Conservation (phyloP, 768 basidiomycete genomes). For the Punctularia strigosozonata region DNA sequence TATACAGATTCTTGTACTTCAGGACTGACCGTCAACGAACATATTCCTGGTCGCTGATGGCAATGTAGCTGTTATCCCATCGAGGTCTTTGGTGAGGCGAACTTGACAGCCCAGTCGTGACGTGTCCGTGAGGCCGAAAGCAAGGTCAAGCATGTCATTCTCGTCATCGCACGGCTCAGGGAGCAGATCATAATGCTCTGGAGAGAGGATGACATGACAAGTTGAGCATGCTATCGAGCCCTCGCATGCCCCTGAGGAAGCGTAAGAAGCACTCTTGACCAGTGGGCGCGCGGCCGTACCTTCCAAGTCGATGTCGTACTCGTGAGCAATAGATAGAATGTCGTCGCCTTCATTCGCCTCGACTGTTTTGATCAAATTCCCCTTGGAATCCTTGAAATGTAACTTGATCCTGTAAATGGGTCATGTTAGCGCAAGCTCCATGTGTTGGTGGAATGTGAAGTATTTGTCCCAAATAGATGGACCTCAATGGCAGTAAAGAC, state of each 20-base stretch:
- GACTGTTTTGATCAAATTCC: slow-evolving; percentile 70
- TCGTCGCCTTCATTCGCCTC: slow-evolving; percentile 95
- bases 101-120: slow-evolving; percentile 75
- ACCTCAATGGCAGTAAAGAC: not conserved
- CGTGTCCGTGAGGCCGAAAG: slow-evolving; percentile 93
- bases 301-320: slow-evolving; percentile 93
- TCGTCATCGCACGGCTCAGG: slow-evolving; percentile 96
- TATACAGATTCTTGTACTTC: too few species aligned
- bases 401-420: slow-evolving; percentile 58
- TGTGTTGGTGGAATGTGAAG: not conserved
- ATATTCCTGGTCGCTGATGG: slow-evolving; percentile 93
- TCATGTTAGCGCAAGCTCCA: slow-evolving; percentile 4
- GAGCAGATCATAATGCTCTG: slow-evolving; percentile 73
- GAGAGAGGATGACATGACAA: slow-evolving; percentile 83
- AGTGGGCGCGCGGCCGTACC: too few species aligned
- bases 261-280: not conserved
- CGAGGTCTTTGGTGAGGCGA: slow-evolving; percentile 65
- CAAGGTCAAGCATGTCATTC: slow-evolving; percentile 98
- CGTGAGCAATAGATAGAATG: slow-evolving; percentile 81
- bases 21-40: slow-evolving; percentile 76
- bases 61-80: slow-evolving; percentile 76
- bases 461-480: not conserved
- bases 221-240: slow-evolving; percentile 96
- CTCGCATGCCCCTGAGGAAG: slow-evolving; percentile 81
- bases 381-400: slow-evolving; percentile 85